Base-by-base conservation (phyloP, 1,284 basidiomycete genomes). In the Melampsora americana region DNA sequence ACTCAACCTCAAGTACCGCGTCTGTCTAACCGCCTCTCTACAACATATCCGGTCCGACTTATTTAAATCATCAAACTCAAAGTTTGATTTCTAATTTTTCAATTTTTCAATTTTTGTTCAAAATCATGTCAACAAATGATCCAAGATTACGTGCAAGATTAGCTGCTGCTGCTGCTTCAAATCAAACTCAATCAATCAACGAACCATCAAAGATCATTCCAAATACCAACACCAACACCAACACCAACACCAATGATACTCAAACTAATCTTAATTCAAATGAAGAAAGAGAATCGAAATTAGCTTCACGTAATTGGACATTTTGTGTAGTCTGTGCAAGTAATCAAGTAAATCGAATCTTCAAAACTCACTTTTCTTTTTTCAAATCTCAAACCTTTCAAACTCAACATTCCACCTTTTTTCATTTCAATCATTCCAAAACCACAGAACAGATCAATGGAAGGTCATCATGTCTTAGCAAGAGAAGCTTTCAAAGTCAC, bases 361-460 rank as follows among this genome's bases (percentile, higher is more conserved):
- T 53, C 23, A 20, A 53, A 23, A 2, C 23, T 53, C 50, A 20
- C 14, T 53, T 53, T 12, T 23, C 20, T 5, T 65, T 7, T 14
- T 5, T 7, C 62, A 39, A n/a, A n/a, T n/a, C n/a, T n/a, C n/a
- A n/a, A n/a, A n/a, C n/a, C n/a, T n/a, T n/a, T n/a, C n/a, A n/a
- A n/a, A 23, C 50, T 18, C 60, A 62, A n/a, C n/a, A n/a, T n/a
- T n/a, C n/a, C n/a, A n/a, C n/a, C n/a, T n/a, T n/a, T n/a, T n/a
- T n/a, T n/a, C n/a, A n/a, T n/a, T n/a, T n/a, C n/a, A n/a, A n/a
- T n/a, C n/a, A n/a, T n/a, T n/a, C n/a, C n/a, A n/a, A n/a, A n/a
- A 64, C n/a, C n/a, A n/a, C 83, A 99, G 92, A 99, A 99, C 83
- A 90, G 96, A 46, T 98, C 95, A 0, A 99, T 99, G 96, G 95